Evolutionary conservation across 305 asterid genomes (phyloP).

Genomic region (Solanum aculeatissimum): DNA sequence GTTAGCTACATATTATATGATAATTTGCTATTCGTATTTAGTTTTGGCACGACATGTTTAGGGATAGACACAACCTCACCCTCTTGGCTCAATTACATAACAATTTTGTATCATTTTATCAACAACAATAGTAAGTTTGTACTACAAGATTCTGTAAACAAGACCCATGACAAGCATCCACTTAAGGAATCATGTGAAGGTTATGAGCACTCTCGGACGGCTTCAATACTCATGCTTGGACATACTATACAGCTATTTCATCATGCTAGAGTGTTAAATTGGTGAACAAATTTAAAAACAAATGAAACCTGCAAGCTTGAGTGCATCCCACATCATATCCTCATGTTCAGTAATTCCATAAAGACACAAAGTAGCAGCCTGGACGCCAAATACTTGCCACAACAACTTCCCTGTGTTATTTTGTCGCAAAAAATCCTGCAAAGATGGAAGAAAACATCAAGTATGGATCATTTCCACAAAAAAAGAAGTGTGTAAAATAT

Average conservation of each 20-base stretch:
- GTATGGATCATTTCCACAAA: background rate
- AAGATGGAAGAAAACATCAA: background rate
- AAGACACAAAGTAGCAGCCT: conserved; percentile 68
- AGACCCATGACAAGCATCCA: background rate
- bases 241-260: background rate
- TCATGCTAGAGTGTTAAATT: background rate
- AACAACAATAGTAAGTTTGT: background rate
- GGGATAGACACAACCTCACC: background rate
- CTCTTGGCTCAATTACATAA: background rate
- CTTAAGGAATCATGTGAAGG: background rate
- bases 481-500: background rate
- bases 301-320: conserved; percentile 44
- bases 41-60: background rate
- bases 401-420: conserved; percentile 92
- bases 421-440: conserved; percentile 89
- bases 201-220: background rate
- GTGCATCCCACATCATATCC: conserved; percentile 80
- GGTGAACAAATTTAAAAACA: background rate
- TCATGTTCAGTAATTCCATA: conserved; percentile 89
- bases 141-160: background rate
- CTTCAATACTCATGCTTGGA: background rate
- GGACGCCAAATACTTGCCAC: conserved; percentile 79
- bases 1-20: background rate
- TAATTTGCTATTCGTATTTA: background rate
- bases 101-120: background rate